Conservation (phyloP, 805 yeast species). For the Lachancea sp. region DNA sequence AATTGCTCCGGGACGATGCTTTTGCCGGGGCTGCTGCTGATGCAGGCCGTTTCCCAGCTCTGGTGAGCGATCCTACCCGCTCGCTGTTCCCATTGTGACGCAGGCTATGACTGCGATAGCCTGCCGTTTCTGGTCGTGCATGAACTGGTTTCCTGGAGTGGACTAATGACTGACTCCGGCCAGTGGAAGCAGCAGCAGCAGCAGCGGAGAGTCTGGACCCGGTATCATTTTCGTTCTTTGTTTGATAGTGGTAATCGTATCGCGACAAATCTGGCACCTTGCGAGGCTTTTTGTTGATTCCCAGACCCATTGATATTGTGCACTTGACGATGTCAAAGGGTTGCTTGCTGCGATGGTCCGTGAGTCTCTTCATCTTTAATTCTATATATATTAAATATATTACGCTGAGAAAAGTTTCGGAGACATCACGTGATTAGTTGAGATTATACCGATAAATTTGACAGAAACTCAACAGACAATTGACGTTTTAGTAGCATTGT, state of each 20-base stretch:
- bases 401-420: no score
- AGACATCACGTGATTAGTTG: no score
- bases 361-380: not conserved
- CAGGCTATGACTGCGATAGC: conserved; percentile 6
- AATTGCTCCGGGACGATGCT: conserved; percentile 24
- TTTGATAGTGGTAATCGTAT: conserved; percentile 30
- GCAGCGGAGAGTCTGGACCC: conserved; percentile 19
- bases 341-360: not conserved
- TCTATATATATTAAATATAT: not conserved
- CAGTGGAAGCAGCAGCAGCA: conserved; percentile 31
- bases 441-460: no score
- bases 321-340: not conserved
- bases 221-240: conserved; percentile 16
- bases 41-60: not conserved
- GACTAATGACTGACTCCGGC: conserved; percentile 14
- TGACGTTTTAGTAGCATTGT: no score
- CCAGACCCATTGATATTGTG: conserved; percentile 19
- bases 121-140: not conserved
- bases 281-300: conserved; percentile 19
- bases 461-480: no score
- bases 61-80: not conserved
- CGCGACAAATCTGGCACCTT: conserved; percentile 35
- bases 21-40: not conserved
- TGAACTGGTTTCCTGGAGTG: not conserved
- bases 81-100: not conserved